Conservation (phyloP, 768 basidiomycete species). For the Pisolithus marmoratus region DNA sequence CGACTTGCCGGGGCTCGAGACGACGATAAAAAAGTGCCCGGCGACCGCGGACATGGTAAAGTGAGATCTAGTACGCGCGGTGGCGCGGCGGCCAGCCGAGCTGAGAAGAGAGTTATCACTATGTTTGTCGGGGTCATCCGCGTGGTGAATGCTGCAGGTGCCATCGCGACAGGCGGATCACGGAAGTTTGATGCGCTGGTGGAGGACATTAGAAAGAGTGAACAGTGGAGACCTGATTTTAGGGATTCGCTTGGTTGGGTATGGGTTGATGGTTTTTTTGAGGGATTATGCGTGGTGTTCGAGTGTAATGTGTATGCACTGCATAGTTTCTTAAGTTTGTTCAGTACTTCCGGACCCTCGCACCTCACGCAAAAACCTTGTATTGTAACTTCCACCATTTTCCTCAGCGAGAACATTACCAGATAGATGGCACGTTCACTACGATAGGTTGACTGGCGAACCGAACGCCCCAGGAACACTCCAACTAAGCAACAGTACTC, state of each 20-base stretch:
- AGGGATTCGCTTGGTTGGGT: conserved; percentile 25
- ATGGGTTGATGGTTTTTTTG: neutral
- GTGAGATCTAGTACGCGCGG: conserved; percentile 81
- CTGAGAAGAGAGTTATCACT: conserved; percentile 85
- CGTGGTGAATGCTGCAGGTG: conserved; percentile 49
- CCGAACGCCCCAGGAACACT: no score
- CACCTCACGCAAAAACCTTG: no score
- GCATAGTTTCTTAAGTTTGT: no score
- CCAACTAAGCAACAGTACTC: no score
- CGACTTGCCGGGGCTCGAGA: conserved; percentile 79
- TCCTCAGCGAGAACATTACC: no score
- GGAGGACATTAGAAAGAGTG: conserved; percentile 60
- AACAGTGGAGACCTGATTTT: conserved; percentile 66
- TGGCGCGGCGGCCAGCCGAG: no score
- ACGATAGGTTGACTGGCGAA: no score
- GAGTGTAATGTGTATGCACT: neutral
- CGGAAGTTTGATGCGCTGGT: conserved; percentile 74
- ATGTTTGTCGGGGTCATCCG: conserved; percentile 70
- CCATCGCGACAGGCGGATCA: conserved; percentile 16
- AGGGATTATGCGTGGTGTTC: neutral
- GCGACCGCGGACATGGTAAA: conserved; percentile 96
- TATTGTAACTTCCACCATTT: no score
- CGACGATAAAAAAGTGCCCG: conserved; percentile 86
- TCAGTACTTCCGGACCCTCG: no score
- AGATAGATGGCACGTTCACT: no score